Base-by-base conservation (phyloP, 371 early-diverging fungal genomes). In the Choanephora cucurbitarum region DNA sequence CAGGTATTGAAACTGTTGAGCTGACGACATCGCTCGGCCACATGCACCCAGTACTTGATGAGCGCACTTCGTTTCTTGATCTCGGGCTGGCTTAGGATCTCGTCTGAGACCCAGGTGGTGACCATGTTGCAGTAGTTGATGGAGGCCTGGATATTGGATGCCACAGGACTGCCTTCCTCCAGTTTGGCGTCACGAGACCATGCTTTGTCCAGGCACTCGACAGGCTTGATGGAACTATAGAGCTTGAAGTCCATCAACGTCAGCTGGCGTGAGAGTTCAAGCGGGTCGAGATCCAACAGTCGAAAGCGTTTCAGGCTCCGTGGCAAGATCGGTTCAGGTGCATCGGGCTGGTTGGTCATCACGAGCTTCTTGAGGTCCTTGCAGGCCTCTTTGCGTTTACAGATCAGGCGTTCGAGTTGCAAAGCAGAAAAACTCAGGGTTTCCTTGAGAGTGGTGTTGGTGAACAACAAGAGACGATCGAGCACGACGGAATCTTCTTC, bases 1-100 rank as follows among this genome's bases (percentile, higher is more conserved):
- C 96, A 84, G 3, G 93, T 90, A 71, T 94, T 94, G 58, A 90
- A 98, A 79, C 97, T 98, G 72, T 95, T 91, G 13, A 94, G 73
- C 17, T 60, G 41, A 39, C 80, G 79, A 72, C 84, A 85, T 64
- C 80, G 72, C 72, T 80, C 94, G 17, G 92, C 96, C 33, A 97
- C 82, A 21, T 81, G 69, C 40, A 97, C 91, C 75, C 93, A 90
- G 71, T 91, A 88, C 66, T 91, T 91, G 63, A 97, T 83, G 1
- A 90, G 55, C 0, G 61, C 40, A 5, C 83, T 84, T 19, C 98
- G 85, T 54, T 87, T 89, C 79, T 90, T 90, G 44, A 88, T 67
- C 43, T 96, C 96, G 21, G 70, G 62, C 60, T 94, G 91, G 19
- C 81, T 79, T 39, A 96, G 64, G 37, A 98, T 90, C 7, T 81